Evolutionary conservation across 129 eudicot genomes (phyloP), one percentile per base, ranked within the genome.

Genomic region (Mikania micrantha): DNA sequence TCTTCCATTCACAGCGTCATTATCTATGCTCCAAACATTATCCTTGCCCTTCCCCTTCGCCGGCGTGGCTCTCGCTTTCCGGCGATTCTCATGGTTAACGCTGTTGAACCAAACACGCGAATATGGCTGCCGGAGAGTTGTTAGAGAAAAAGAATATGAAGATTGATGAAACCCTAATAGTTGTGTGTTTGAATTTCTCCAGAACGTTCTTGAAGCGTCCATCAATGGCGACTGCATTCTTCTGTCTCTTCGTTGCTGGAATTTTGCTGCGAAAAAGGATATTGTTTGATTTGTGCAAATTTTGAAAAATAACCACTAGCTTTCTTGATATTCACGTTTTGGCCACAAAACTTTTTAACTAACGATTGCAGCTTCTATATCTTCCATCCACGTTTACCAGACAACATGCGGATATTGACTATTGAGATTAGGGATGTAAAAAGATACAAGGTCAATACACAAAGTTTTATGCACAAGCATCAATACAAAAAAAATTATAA

Each of bases 11-110:
- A 78, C 88, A 48, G 72, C 70, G 58, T 85, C 88, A 61, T 86
- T 94, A 65, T 94, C 99, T 24, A 94, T 34, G 36, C 99, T 94
- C 99, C 99, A 94, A 56, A 94, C 99, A 40, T 93, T 93, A 22
- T 89, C 92, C 76, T 89, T 93, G 58, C 87, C 92, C 72, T 86
- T 90, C 47, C 80, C 95, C 70, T 75, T 84, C 29, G 74, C 84
- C 4, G 74, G 79, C n/a, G 62, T 78, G 79, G 77, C 79, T 52
- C 67, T 64, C 72, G 48, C 77, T 57, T 72, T 24, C 20, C 22
- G 49, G 49, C 77, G 69, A 44, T 49, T 62, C 21, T 40, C 54
- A 31, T 67, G 59, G 64, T 60, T 38, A 12, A 65, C 34, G 38
- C 67, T 69, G 31, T 32, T 81, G 79, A 87, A 81, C 54, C 75